These are phyloP conservation scores for Pythium grandisporangium DNA, from an alignment of 352 stramenopile genomes.

Conservation along the genomic window DNA sequence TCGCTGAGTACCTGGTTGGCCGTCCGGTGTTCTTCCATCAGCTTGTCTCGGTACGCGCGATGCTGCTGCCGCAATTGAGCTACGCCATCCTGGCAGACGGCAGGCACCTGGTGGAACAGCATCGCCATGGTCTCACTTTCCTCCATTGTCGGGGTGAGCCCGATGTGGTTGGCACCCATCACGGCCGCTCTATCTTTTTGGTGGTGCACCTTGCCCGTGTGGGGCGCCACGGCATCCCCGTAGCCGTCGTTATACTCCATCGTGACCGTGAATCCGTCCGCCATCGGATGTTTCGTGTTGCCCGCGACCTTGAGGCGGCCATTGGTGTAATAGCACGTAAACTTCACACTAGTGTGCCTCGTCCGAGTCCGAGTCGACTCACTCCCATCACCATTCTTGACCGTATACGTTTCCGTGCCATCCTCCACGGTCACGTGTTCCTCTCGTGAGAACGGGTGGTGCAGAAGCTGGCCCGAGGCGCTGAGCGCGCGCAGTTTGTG, in stretches of 20 bases:
- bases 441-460: slow-evolving; percentile 22
- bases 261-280: slow-evolving; percentile 27
- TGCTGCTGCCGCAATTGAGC: slow-evolving; percentile 5
- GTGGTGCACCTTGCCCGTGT: slow-evolving; percentile 22
- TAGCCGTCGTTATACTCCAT: slow-evolving; percentile 30
- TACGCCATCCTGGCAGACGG: slow-evolving; percentile 10
- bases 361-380: slow-evolving; percentile 9
- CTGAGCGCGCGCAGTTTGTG: slow-evolving; percentile 28
- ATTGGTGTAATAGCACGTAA: slow-evolving; percentile 22
- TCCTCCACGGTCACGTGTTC: slow-evolving; percentile 27
- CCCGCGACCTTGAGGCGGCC: slow-evolving; percentile 10
- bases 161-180: slow-evolving; percentile 21
- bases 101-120: slow-evolving; percentile 18
- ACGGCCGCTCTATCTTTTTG: slow-evolving; percentile 15
- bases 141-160: slow-evolving; percentile 17
- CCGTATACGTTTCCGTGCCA: slow-evolving; percentile 13
- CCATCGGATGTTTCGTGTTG: slow-evolving; percentile 15
- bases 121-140: slow-evolving; percentile 13
- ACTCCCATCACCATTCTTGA: slow-evolving; percentile 13
- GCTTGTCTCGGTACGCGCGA: slow-evolving; percentile 13
- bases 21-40: slow-evolving; percentile 11
- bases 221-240: slow-evolving; percentile 17
- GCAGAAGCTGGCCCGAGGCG: slow-evolving; percentile 3
- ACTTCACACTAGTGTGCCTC: slow-evolving; percentile 16
- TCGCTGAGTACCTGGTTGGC: slow-evolving; percentile 24